Conservation (phyloP, 345 rosid species). For the Eucalyptus paniculata region DNA sequence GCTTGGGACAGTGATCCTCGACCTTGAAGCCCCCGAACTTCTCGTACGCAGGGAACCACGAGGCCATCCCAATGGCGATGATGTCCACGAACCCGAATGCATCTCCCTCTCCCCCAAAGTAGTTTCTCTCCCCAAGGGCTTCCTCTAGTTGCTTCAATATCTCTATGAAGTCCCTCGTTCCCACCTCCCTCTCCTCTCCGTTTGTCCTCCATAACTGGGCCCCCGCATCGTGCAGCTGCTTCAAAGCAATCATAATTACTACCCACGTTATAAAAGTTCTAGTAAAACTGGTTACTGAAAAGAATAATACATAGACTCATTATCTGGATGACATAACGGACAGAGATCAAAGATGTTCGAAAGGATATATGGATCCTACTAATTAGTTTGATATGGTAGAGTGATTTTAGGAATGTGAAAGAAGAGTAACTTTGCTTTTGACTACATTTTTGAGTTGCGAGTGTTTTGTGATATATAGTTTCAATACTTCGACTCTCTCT, state of each 20-base stretch:
- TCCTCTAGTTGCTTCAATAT: slow-evolving; percentile 36
- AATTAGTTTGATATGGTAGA: background rate
- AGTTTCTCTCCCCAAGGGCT: slow-evolving; percentile 41
- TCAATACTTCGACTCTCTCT: background rate
- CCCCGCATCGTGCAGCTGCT: slow-evolving; percentile 25
- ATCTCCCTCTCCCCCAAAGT: slow-evolving; percentile 44
- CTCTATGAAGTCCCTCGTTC: slow-evolving; percentile 29
- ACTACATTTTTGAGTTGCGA: background rate
- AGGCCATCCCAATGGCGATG: slow-evolving; percentile 16
- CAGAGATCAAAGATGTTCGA: background rate
- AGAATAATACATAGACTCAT: background rate
- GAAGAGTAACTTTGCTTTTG: background rate
- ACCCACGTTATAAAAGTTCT: background rate
- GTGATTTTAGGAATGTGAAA: background rate
- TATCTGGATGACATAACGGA: background rate
- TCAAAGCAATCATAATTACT: background rate
- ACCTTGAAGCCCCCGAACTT: slow-evolving; percentile 33
- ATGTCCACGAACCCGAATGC: slow-evolving; percentile 42
- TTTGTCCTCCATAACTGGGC: slow-evolving; percentile 19
- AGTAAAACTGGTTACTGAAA: background rate
- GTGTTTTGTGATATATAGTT: background rate
- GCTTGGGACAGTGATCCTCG: slow-evolving; percentile 32
- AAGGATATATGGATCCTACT: background rate
- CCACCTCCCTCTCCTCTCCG: slow-evolving; percentile 30
- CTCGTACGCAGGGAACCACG: slow-evolving; percentile 41